A percentile compares a stretch with the other conserved stretches of the same genome.
These are phyloP conservation scores for Dioszegia hungarica DNA, from an alignment of 768 basidiomycete species.

Conservation along the genomic window DNA sequence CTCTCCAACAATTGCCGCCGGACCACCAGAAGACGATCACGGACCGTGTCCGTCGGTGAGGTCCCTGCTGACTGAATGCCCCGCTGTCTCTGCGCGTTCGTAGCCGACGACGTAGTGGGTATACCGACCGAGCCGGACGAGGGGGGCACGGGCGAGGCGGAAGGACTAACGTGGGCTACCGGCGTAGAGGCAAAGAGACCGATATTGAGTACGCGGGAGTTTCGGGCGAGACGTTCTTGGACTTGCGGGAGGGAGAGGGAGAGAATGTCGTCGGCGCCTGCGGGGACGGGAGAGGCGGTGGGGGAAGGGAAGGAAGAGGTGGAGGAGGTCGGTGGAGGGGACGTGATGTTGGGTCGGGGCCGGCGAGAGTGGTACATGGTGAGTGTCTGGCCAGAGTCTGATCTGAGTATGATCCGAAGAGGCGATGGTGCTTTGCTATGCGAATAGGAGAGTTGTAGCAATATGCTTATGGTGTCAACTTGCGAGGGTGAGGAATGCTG, in stretches of 20 bases:
- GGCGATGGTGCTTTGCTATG: too few species aligned
- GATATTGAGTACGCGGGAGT: conserved; percentile 20
- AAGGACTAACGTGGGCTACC: too few species aligned
- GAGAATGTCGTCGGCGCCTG: conserved; percentile 25
- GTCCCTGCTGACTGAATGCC: not conserved
- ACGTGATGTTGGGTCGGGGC: not conserved
- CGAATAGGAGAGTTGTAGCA: too few species aligned
- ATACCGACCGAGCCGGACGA: not conserved
- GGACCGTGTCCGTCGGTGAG: conserved; percentile 21
- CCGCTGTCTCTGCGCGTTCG: too few species aligned
- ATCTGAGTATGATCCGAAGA: too few species aligned
- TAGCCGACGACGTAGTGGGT: too few species aligned
- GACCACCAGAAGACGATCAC: conserved; percentile 20
- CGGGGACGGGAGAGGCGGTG: not conserved
- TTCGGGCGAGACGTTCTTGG: conserved; percentile 27
- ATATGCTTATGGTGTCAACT: too few species aligned
- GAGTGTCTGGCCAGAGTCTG: too few species aligned
- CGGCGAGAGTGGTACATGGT: conserved; percentile 1
- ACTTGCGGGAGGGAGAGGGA: conserved; percentile 25
- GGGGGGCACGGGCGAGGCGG: too few species aligned
- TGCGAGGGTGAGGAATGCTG: too few species aligned
- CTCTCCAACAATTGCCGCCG: conserved; percentile 21
- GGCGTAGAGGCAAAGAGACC: conserved; percentile 20
- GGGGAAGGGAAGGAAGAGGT: conserved; percentile 5
- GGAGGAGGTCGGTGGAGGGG: not conserved